Evolutionary conservation across 352 stramenopile species (phyloP).

Genomic region (Phytophthora chlamydospora): DNA sequence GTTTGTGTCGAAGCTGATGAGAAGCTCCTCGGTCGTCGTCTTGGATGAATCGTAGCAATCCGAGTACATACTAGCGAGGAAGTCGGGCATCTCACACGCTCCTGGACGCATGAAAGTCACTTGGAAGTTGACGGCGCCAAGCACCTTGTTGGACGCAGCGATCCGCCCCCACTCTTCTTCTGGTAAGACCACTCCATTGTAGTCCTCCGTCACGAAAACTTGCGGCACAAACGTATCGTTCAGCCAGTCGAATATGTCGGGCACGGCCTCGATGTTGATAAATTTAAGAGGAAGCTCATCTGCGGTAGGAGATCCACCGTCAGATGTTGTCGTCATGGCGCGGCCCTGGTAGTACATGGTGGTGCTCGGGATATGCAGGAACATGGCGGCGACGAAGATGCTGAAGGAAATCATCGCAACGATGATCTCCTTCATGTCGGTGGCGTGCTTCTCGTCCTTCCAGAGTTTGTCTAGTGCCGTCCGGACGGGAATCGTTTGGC

Average conservation of each 20-base stretch:
- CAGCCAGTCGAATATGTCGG: slow-evolving; percentile 53
- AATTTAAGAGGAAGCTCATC: slow-evolving; percentile 37
- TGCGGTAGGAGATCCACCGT: slow-evolving; percentile 16
- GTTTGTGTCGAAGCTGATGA: slow-evolving; percentile 34
- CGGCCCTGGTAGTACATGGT: slow-evolving; percentile 41
- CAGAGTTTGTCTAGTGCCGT: slow-evolving; percentile 43
- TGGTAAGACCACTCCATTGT: slow-evolving; percentile 41
- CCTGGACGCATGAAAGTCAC: slow-evolving; percentile 14
- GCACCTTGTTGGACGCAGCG: slow-evolving; percentile 41
- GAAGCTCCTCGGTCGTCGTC: slow-evolving; percentile 7
- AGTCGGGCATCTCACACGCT: slow-evolving; percentile 18
- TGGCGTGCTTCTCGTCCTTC: slow-evolving; percentile 46
- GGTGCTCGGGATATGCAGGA: slow-evolving; percentile 45
- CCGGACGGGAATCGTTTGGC: slow-evolving; percentile 13
- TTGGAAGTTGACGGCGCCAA: slow-evolving; percentile 43
- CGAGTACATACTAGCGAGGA: slow-evolving; percentile 35
- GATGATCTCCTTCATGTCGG: slow-evolving; percentile 39
- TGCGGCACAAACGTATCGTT: slow-evolving; percentile 44
- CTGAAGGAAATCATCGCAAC: slow-evolving; percentile 42
- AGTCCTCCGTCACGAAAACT: slow-evolving; percentile 53
- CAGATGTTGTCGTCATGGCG: slow-evolving; percentile 34
- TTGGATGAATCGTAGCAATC: slow-evolving; percentile 34
- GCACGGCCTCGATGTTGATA: slow-evolving; percentile 35
- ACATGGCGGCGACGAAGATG: slow-evolving; percentile 52
- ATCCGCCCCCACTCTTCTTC: slow-evolving; percentile 37